These are phyloP conservation scores for Davidsoniella eucalypti DNA, from an alignment of 2,329 filamentous ascomycete species.

Conservation along the genomic window DNA sequence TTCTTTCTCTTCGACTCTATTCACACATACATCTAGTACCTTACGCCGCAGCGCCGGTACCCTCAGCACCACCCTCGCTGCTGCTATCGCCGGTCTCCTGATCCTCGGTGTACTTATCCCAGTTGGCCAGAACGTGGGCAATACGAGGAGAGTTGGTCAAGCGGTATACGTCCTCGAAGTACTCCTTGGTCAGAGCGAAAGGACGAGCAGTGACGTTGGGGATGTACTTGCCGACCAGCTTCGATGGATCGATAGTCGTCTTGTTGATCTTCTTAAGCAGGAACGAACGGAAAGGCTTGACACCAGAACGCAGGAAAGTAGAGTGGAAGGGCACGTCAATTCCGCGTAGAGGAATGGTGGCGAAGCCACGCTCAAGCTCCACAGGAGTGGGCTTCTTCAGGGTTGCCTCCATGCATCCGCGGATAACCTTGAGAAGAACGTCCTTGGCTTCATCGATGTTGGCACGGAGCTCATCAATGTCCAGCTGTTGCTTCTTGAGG, in stretches of 20 bases:
- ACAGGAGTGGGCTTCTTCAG: slow-evolving; percentile 76
- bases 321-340: slow-evolving; percentile 99
- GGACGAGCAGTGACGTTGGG: slow-evolving; percentile 95
- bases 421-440: slow-evolving; percentile 81
- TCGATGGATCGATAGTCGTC: slow-evolving; percentile 92
- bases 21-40: background rate
- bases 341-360: slow-evolving; percentile 88
- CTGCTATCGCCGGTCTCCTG: slow-evolving; percentile 21
- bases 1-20: too few relatives aligned
- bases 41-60: slow-evolving; percentile 10
- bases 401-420: slow-evolving; percentile 71
- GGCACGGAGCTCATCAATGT: slow-evolving; percentile 84
- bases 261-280: slow-evolving; percentile 99
- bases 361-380: slow-evolving; percentile 84
- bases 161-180: slow-evolving; percentile 97
- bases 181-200: slow-evolving; percentile 92
- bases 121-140: slow-evolving; percentile 69
- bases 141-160: slow-evolving; percentile 74
- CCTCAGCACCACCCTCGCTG: slow-evolving; percentile 1
- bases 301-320: slow-evolving; percentile 91
- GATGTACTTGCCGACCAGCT: slow-evolving; percentile 96
- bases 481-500: slow-evolving; percentile 90
- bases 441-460: slow-evolving; percentile 83
- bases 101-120: slow-evolving; percentile 52
- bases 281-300: slow-evolving; percentile 98